Evolutionary conservation across 192 early-diverging fungal species (phyloP), one percentile per base, ranked within the genome.

Genomic region (Coemansia sp.): DNA sequence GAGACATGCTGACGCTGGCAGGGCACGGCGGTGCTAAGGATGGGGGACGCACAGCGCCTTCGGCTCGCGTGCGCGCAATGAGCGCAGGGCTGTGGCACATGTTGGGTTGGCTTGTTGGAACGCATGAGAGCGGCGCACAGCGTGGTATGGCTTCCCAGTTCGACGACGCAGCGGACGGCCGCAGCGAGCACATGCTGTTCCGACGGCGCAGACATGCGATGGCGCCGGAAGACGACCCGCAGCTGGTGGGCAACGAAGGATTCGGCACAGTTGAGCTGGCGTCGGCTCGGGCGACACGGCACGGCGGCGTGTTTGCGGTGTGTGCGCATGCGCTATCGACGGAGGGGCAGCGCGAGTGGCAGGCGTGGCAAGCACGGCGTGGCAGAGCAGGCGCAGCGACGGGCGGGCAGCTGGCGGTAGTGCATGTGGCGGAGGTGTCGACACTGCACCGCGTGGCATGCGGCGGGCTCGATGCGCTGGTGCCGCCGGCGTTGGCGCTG

Each of bases 91-190:
- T 79, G 60, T 79, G 76, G 76, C 59, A 54, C 56, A 69, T 79
- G 76, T 70, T 79, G 48, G 76, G 71, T n/a, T 79, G 76, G 76
- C 67, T 79, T 44, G 76, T 79, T 2, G 71, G 74, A 60, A 32
- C 47, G n/a, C 54, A 58, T 16, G 54, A 56, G 26, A 23, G 64
- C 56, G 9, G 49, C 52, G 28, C 50, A 47, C 52, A 32, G 47
- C 54, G 14, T 22, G n/a, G 10, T 2, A 9, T 9, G 3, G 10
- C 34, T 38, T 9, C 34, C 8, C 34, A 9, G 6, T 9, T 38
- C 1, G 34, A 38, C 34, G 10, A 9, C 34, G 6, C 10, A 3
- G 34, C 14, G 51, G 7, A 25, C 49, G 47, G 58, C 26, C 34
- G 10, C 10, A 9, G 27, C 16, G 54, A 3, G 22, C 38, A 8